phyloP scores from a whole-genome alignment of 768 basidiomycete genomes.

The Lactarius sp. region DNA sequence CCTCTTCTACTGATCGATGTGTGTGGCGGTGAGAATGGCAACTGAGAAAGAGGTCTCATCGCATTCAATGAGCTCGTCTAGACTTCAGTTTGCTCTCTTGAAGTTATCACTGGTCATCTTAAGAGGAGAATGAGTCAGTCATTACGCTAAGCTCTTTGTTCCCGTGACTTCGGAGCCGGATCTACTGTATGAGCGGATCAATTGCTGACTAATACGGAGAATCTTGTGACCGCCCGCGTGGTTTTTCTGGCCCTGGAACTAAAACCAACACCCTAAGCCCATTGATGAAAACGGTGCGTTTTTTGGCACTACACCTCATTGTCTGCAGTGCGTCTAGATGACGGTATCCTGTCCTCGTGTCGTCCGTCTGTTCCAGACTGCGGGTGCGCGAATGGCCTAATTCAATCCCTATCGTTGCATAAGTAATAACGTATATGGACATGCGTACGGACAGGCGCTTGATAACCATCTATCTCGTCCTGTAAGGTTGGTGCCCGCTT shows the following conservation, averaged over 20 bases:
- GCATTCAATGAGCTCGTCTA: too few species aligned
- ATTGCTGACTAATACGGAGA: too few species aligned
- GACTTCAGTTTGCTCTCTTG: too few species aligned
- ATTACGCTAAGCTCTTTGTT: too few species aligned
- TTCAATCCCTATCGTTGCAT: neutral
- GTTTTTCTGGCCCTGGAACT: neutral
- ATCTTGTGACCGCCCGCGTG: neutral
- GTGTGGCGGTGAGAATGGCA: too few species aligned
- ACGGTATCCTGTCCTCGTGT: neutral
- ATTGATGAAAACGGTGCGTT: neutral
- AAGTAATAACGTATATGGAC: constrained; percentile 5
- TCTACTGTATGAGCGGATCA: too few species aligned
- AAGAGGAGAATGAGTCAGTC: too few species aligned
- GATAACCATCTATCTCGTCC: neutral
- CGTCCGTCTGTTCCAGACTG: neutral
- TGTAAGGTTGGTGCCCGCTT: neutral
- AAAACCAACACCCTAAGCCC: neutral
- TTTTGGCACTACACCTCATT: neutral
- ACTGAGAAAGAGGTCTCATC: too few species aligned
- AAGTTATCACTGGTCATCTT: too few species aligned
- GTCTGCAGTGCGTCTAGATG: neutral
- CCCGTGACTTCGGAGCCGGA: too few species aligned
- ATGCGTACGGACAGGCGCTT: neutral
- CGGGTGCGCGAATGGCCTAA: neutral
- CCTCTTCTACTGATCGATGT: neutral